Evolutionary conservation across 371 early-diverging fungal species (phyloP), one percentile per base, ranked within the genome.

Genomic region (Lichtheimia hyalospora): DNA sequence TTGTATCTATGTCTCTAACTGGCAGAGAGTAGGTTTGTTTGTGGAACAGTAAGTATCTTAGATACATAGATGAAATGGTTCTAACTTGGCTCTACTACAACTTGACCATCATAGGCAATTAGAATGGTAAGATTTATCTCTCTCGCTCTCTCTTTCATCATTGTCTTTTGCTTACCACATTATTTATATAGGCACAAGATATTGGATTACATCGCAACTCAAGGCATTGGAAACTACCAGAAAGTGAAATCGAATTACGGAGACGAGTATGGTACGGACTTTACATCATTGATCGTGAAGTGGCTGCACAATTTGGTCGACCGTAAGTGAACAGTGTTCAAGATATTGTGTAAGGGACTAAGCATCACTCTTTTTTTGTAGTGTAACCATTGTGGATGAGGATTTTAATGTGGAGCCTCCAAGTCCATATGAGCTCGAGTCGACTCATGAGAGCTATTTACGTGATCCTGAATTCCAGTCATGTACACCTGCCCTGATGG

Each of bases 361-460:
- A 34, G 34, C 10, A 34, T 34, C 6, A 10, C 34, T 34, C 27
- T 8, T 8, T 18, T n/a, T 16, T 18, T 16, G 21, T 14, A 46
- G 46, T 5, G 16, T 46, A 4, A 46, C 46, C n/a, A 21, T 74
- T n/a, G 24, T 68, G 2, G 75, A 80, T 18, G 62, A 68, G n/a
- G 75, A 75, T n/a, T 75, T 75, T 54, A 75, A 77, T 49, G 72
- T 72, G 5, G 70, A 73, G 27, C 57, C 73, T 10, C 81, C 81
- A 16, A 61, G 72, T 0, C 53, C 60, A 3, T 71, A 67, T 21
- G 81, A 80, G 58, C 25, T 79, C 1, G 57, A 62, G 6, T 57
- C 58, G 3, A 46, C 60, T 0, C 56, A 60, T 25, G 52, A 34
- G 3, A 51, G 23, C 24, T 14, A 2, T 20, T 25, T 43, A 2